Conservation (phyloP, 345 rosid genomes). For the Erodium maritimum region DNA sequence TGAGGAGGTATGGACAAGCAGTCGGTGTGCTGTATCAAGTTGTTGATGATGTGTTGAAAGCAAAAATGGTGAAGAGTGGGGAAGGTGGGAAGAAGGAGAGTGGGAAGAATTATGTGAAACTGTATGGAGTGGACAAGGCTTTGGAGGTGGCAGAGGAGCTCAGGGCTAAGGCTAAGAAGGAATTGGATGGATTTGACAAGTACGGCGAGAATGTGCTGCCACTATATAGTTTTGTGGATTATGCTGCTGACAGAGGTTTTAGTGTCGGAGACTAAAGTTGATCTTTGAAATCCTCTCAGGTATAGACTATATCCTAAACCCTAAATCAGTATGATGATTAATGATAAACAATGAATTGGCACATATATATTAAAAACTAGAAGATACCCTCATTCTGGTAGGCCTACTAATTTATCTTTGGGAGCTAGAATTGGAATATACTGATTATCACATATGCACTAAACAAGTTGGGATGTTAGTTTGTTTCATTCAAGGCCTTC, state of each 20-base stretch:
- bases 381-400: too few relatives aligned
- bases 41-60: slow-evolving; percentile 52
- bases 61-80: slow-evolving; percentile 10
- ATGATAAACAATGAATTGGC: too few relatives aligned
- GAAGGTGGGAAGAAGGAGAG: slow-evolving; percentile 18
- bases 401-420: too few relatives aligned
- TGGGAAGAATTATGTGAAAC: slow-evolving; percentile 41
- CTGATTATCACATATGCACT: too few relatives aligned
- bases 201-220: slow-evolving; percentile 51
- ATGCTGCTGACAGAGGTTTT: slow-evolving; percentile 58
- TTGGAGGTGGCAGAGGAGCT: slow-evolving; percentile 62
- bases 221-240: slow-evolving; percentile 76
- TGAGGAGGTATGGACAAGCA: slow-evolving; percentile 78
- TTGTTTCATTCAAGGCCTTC: too few relatives aligned
- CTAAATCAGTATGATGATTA: too few relatives aligned
- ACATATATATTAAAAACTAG: too few relatives aligned
- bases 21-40: slow-evolving; percentile 81
- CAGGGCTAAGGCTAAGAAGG: slow-evolving; percentile 43
- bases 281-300: not conserved
- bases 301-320: too few relatives aligned
- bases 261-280: slow-evolving; percentile 14
- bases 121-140: slow-evolving; percentile 56
- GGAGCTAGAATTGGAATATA: too few relatives aligned
- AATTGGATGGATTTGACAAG: slow-evolving; percentile 49
- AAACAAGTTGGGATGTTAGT: too few relatives aligned